Evolutionary conservation across 768 basidiomycete genomes (phyloP).

Genomic region (Lactifluus echinatus): DNA sequence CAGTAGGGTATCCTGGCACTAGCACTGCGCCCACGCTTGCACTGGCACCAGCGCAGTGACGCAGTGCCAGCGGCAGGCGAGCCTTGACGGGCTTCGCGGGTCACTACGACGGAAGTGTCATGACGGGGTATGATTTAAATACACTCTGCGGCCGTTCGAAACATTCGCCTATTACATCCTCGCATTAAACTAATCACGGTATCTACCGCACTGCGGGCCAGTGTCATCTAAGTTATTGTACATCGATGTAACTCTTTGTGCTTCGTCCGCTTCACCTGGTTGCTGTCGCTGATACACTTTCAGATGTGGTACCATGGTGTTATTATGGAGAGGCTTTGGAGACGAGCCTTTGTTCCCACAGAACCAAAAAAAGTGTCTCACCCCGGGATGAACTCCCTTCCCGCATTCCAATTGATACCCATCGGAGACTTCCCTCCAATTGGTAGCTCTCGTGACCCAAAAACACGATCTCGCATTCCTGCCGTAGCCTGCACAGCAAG

Average conservation of each 20-base stretch:
- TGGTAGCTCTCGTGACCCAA: background rate
- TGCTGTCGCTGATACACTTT: background rate
- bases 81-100: no score
- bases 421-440: background rate
- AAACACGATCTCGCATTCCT: background rate
- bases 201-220: background rate
- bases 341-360: background rate
- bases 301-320: background rate
- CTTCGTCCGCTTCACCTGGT: background rate
- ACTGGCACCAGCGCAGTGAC: no score
- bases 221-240: background rate
- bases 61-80: no score
- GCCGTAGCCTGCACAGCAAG: slow-evolving; percentile 9
- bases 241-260: background rate
- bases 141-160: no score
- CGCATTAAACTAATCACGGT: no score
- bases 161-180: no score
- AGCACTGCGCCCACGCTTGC: no score
- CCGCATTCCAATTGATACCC: background rate
- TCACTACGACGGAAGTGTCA: no score
- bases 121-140: no score
- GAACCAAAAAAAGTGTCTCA: background rate
- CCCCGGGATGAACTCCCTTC: background rate
- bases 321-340: background rate
- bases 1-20: no score